phyloP scores from a whole-genome alignment of 2,329 filamentous ascomycete species.

The Chrysosporium keratinophilum region DNA sequence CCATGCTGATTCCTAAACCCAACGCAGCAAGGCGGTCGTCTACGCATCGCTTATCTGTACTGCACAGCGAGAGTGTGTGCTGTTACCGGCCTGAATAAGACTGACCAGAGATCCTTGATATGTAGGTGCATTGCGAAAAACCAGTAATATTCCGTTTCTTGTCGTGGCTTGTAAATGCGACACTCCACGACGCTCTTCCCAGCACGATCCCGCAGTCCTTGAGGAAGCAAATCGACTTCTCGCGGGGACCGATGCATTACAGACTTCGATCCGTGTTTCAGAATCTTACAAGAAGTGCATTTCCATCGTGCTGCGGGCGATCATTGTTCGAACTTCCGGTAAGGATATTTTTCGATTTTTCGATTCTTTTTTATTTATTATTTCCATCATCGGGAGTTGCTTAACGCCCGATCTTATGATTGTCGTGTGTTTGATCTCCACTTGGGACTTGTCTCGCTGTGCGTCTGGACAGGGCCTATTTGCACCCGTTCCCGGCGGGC shows the following conservation, averaged over 20 bases:
- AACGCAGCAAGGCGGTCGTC: no score
- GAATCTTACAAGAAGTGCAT: conserved; percentile 68
- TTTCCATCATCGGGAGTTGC: background rate
- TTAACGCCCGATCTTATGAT: conserved; percentile 3
- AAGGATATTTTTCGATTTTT: conserved; percentile 30
- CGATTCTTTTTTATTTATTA: no score
- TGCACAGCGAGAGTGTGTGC: no score
- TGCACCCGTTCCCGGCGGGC: background rate
- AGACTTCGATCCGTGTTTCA: conserved; percentile 58
- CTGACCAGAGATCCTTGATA: conserved; percentile 9
- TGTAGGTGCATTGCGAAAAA: conserved; percentile 62
- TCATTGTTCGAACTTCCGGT: conserved; percentile 61
- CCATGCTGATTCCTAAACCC: no score
- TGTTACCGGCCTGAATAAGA: background rate
- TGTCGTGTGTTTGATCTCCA: conserved; percentile 7
- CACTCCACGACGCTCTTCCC: conserved; percentile 56
- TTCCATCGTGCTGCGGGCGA: conserved; percentile 60
- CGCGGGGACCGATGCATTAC: conserved; percentile 60
- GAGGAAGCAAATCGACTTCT: conserved; percentile 53
- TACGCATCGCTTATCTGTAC: no score
- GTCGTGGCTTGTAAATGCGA: conserved; percentile 89
- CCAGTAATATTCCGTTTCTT: conserved; percentile 58
- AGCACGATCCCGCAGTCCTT: conserved; percentile 59
- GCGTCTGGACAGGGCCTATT: conserved; percentile 13
- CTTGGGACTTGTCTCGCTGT: conserved; percentile 4